phyloP scores from a whole-genome alignment of 139 green algal genomes.

The Chlamydomonas schloesseri region DNA sequence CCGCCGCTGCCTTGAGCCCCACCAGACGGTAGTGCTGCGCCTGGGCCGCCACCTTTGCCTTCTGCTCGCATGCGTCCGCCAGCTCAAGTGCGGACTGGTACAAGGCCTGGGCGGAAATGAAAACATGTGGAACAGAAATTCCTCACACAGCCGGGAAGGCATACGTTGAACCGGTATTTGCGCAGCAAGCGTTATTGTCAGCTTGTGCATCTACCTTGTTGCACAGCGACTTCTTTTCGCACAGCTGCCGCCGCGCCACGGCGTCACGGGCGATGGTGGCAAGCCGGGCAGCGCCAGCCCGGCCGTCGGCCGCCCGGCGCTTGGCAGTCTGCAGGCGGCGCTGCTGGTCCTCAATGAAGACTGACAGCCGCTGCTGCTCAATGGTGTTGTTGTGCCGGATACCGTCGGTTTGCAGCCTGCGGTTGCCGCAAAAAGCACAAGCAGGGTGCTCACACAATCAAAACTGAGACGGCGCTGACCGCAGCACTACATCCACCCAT shows the following conservation, averaged over 20 bases:
- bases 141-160: too few relatives aligned
- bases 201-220: conserved; percentile 32
- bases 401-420: not conserved
- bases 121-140: too few relatives aligned
- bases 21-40: not conserved
- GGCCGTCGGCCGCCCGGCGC: not conserved
- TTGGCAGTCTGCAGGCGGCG: not conserved
- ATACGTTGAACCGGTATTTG: too few relatives aligned
- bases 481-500: too few relatives aligned
- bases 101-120: not conserved
- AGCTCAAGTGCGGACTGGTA: conserved; percentile 24
- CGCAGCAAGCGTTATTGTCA: too few relatives aligned
- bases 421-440: not conserved
- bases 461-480: too few relatives aligned
- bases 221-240: conserved; percentile 11
- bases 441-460: too few relatives aligned
- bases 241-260: not conserved
- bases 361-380: not conserved
- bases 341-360: conserved; percentile 25
- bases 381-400: not conserved
- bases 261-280: not conserved
- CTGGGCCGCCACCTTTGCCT: not conserved
- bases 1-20: not conserved
- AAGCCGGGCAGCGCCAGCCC: not conserved
- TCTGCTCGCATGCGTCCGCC: conserved; percentile 15